These are phyloP conservation scores for Aspergillus sp. DNA, from an alignment of 2,329 filamentous ascomycete species.

Conservation along the genomic window DNA sequence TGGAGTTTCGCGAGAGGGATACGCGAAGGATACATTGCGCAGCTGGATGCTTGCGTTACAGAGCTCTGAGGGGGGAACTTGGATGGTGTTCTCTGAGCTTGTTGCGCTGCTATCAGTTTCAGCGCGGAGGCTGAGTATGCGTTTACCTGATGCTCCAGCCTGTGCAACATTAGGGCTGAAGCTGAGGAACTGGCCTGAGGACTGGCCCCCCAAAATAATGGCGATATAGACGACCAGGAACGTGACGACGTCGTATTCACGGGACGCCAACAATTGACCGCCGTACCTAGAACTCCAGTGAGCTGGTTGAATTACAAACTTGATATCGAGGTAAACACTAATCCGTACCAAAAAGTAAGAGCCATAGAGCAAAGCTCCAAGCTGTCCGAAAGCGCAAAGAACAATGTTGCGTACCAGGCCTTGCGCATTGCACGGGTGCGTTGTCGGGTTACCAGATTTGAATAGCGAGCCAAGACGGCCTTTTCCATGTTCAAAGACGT, in stretches of 20 bases:
- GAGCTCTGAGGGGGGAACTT: too few species aligned
- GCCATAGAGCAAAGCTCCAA: slow-evolving; percentile 55
- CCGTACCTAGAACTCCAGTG: slow-evolving; percentile 48
- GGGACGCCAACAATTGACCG: slow-evolving; percentile 56
- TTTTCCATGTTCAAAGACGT: slow-evolving; percentile 68
- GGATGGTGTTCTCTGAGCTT: neutral
- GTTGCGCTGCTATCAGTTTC: slow-evolving; percentile 22
- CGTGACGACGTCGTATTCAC: slow-evolving; percentile 48
- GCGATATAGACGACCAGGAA: slow-evolving; percentile 66
- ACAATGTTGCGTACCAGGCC: slow-evolving; percentile 60
- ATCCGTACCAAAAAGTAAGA: slow-evolving; percentile 52
- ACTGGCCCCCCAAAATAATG: slow-evolving; percentile 66
- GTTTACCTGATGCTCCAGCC: slow-evolving; percentile 33
- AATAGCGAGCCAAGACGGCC: slow-evolving; percentile 62
- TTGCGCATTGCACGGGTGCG: slow-evolving; percentile 60
- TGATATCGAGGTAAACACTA: too few species aligned
- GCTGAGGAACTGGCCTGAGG: slow-evolving; percentile 65
- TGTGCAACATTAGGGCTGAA: neutral
- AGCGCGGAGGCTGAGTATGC: slow-evolving; percentile 28
- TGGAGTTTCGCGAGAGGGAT: slow-evolving; percentile 47
- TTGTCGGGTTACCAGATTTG: slow-evolving; percentile 57
- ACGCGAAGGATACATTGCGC: slow-evolving; percentile 37
- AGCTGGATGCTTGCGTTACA: slow-evolving; percentile 27
- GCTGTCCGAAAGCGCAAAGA: slow-evolving; percentile 59
- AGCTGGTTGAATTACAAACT: too few species aligned